Base-by-base conservation (phyloP, 768 basidiomycete genomes). In the Lactarius indigo region DNA sequence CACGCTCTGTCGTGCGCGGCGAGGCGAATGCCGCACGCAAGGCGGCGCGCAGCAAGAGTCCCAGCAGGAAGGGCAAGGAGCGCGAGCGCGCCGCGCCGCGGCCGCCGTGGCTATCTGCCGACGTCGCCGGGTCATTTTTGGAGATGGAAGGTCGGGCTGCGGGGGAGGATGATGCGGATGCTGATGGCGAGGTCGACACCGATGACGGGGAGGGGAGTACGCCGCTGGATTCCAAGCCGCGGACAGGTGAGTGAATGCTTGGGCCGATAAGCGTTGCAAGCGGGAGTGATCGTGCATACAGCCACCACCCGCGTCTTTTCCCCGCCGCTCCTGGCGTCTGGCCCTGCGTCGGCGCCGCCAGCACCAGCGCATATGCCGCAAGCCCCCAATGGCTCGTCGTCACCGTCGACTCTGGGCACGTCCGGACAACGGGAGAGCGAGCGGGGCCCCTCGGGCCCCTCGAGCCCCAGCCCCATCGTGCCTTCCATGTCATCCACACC, bases 71-170 rank as follows among this genome's bases (percentile, higher is more conserved):
- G 50, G 62, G 68, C 13, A 69, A 69, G 37, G 64, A 64, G 50
- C 59, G 47, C 3, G 65, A 18, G 9, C 61, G 44, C n/a, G 62
- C 12, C 18, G 50, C 47, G 20, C n/a, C 62, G 26, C 10, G 41
- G 15, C 2, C 63, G 18, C 55, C 66, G 31, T 58, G 59, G 55
- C 8, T 59, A 2, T 12, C 68, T 13, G 28, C 30, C 28, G 58
- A 60, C 13, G 30, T 47, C 26, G 57, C 17, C 35, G 68, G 41
- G 5, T 68, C 66, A 10, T 69, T 69, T 57, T n/a, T 69, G 41
- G 68, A 69, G 68, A 69, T 69, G 68, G 68, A 61, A 31, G 66
- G 66, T 8, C 66, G 62, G 33, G 28, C 54, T 0, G 33, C 59
- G 10, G 31, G 66, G 23, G 68, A 69, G 12, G 68, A 68, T n/a